These are phyloP conservation scores for Colletotrichum tabaci DNA, from an alignment of 2,329 filamentous ascomycete species.

Conservation along the genomic window DNA sequence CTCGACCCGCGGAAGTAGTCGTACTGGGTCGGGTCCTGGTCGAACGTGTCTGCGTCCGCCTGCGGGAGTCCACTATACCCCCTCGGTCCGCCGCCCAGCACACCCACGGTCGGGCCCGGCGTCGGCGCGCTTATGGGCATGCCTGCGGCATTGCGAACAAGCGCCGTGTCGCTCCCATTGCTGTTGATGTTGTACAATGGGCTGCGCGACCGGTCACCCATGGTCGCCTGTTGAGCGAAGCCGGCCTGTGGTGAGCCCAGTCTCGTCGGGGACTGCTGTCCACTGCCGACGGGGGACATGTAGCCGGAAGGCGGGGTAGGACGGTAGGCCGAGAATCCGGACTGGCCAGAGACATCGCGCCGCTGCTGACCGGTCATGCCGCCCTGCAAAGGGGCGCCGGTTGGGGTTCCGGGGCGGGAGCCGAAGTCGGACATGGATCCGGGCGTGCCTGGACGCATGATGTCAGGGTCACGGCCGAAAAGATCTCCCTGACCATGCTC, in stretches of 20 bases:
- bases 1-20: conserved; percentile 69
- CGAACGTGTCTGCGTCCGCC: conserved; percentile 58
- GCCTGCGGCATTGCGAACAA: conserved; percentile 67
- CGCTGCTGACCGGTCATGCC: conserved; percentile 45
- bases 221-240: conserved; percentile 38
- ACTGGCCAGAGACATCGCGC: conserved; percentile 35
- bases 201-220: conserved; percentile 54
- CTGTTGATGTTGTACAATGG: conserved; percentile 63
- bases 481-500: conserved; percentile 86
- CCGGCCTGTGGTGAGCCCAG: conserved; percentile 30
- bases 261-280: conserved; percentile 36
- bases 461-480: conserved; percentile 72
- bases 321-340: conserved; percentile 42
- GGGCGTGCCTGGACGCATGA: conserved; percentile 74
- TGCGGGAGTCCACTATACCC: conserved; percentile 74
- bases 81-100: conserved; percentile 70
- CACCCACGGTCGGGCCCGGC: conserved; percentile 62
- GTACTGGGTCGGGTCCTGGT: conserved; percentile 64
- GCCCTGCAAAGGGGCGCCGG: conserved; percentile 52
- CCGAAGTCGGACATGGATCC: conserved; percentile 62
- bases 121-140: conserved; percentile 61
- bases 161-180: conserved; percentile 68
- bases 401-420: conserved; percentile 68
- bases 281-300: conserved; percentile 41
- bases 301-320: conserved; percentile 42